Base-by-base conservation (phyloP, 768 basidiomycete genomes). In the Inosperma sp. region DNA sequence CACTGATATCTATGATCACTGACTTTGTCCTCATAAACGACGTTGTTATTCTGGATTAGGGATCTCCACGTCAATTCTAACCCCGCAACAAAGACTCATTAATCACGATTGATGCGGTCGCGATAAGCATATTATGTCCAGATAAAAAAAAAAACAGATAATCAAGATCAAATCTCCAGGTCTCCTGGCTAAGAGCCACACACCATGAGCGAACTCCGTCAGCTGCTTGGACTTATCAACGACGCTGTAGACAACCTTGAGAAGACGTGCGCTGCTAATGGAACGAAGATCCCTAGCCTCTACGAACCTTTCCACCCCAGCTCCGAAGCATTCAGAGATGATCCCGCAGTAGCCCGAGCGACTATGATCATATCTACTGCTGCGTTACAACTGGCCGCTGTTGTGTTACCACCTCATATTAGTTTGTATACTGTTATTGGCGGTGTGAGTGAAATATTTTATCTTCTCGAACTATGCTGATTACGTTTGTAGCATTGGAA, bases 321-420 rank as follows among this genome's bases (percentile, higher is more conserved):
- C 4, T 61, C 62, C 23, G 70, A 71, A 44, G 60, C 57, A 1
- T 63, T 67, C 39, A 60, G 68, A 17, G 51, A 31, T 14, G 52
- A 62, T 26, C 64, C 68, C 3, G 59, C 25, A 7, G 67, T 66
- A 7, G 55, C 65, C 6, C 62, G 62, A 46, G 65, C 66, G 12
- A 62, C 65, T 2, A 63, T 58, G 25, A 56, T 66, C 13, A 59
- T 67, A 33, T 59, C 60, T 22, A 62, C 69, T 4, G 71, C 71
- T 2, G 67, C 70, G 4, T 49, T 59, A 12, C 71, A 72, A 44
- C 63, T 72, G 3, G 59, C 63, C 13, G 62, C 66, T 5, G 60
- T 57, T 21, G 54, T 68, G 1, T 47, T 61, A 0, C 60, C 68
- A n/a, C 64, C 69, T 3, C 57, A 59, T 9, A 52, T 56, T 27